These are phyloP conservation scores for Nitzschia putrida DNA, from an alignment of 108 stramenopile species.

Conservation along the genomic window DNA sequence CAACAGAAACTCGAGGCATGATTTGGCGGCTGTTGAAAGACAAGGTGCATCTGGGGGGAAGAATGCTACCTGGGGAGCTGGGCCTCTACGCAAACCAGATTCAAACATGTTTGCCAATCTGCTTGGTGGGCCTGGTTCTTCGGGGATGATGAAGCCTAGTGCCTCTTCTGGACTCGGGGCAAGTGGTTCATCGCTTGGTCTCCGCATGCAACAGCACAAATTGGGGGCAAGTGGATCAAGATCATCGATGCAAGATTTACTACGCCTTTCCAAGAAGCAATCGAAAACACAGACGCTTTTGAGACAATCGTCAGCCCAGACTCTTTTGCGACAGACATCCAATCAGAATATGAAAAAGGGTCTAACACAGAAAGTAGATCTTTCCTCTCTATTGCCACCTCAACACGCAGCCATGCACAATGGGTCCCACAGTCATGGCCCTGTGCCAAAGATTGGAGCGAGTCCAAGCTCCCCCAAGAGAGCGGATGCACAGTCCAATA, in stretches of 20 bases:
- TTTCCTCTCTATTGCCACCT: conserved; percentile 27
- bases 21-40: conserved; percentile 1
- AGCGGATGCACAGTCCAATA: not conserved
- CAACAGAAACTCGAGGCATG: not conserved
- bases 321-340: conserved; percentile 18
- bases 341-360: conserved; percentile 6
- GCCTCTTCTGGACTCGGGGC: conserved; percentile 1
- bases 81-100: conserved; percentile 10
- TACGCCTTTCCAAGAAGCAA: conserved; percentile 25
- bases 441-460: conserved; percentile 2
- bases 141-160: not conserved
- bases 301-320: conserved; percentile 29
- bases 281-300: conserved; percentile 27
- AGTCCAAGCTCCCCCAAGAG: not conserved
- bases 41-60: conserved; percentile 6
- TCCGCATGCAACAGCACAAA: conserved; percentile 4
- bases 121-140: not conserved
- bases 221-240: conserved; percentile 4
- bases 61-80: conserved; percentile 18
- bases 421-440: conserved; percentile 12
- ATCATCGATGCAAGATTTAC: conserved; percentile 27
- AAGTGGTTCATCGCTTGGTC: conserved; percentile 5
- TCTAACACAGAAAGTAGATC: conserved; percentile 7
- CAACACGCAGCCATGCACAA: conserved; percentile 6
- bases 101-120: conserved; percentile 14